phyloP scores from a whole-genome alignment of 164 flowering plant genomes.

The Warburgia ugandensis region DNA sequence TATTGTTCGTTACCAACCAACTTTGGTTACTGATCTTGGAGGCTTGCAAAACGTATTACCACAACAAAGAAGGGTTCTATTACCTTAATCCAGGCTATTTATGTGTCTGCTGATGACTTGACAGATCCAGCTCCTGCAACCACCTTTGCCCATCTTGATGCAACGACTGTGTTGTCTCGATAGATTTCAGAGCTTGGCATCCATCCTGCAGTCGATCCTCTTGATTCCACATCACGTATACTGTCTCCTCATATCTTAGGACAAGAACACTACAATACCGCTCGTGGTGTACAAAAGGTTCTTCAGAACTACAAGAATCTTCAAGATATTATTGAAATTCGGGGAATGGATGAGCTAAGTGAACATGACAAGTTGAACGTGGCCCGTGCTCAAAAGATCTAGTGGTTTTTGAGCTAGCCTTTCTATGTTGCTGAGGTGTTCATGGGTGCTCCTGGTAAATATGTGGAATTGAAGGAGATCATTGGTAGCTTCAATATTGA shows the following conservation, averaged over 20 bases:
- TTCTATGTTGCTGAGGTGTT: slow-evolving; percentile 99
- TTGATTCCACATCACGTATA: slow-evolving; percentile 97
- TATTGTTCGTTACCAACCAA: slow-evolving; percentile 97
- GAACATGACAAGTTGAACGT: slow-evolving; percentile 95
- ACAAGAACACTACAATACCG: slow-evolving; percentile 88
- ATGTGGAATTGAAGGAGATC: slow-evolving; percentile 94
- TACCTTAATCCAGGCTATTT: slow-evolving; percentile 90
- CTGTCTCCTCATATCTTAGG: slow-evolving; percentile 95
- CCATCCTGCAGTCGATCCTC: slow-evolving; percentile 40
- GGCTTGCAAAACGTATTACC: slow-evolving; percentile 91
- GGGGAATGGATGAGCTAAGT: slow-evolving; percentile 99
- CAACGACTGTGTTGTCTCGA: slow-evolving; percentile 93
- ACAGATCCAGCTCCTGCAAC: slow-evolving; percentile 99
- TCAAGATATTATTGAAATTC: slow-evolving; percentile 96
- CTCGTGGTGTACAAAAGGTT: slow-evolving; percentile 92
- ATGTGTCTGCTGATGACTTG: slow-evolving; percentile 98
- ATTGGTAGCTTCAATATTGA: slow-evolving; percentile 80
- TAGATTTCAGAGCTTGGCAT: slow-evolving; percentile 99
- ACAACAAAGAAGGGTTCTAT: slow-evolving; percentile 96
- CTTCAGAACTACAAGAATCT: slow-evolving; percentile 93
- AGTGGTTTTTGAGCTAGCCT: slow-evolving; percentile 86
- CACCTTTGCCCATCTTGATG: slow-evolving; percentile 98
- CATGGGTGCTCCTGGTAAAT: slow-evolving; percentile 97
- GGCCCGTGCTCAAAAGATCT: slow-evolving; percentile 93
- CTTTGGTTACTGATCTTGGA: slow-evolving; percentile 93